phyloP scores from a whole-genome alignment of 805 yeast species.

The Metschnikowia lochheadii region DNA sequence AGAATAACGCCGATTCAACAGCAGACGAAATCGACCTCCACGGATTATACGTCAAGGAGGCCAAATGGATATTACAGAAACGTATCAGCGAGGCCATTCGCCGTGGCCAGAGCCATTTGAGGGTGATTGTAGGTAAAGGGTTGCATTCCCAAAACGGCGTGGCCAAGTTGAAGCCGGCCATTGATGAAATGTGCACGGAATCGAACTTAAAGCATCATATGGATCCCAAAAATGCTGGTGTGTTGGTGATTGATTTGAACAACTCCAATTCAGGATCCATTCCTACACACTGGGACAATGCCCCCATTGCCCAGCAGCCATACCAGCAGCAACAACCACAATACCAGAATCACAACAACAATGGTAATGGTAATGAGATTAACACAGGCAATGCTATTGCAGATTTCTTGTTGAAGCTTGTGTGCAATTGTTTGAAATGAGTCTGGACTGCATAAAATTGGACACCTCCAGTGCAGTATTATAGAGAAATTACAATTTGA shows the following conservation, averaged over 20 bases:
- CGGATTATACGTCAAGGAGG: conserved; percentile 88
- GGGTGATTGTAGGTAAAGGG: conserved; percentile 93
- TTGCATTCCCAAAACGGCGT: conserved; percentile 75
- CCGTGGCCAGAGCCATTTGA: conserved; percentile 55
- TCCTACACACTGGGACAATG: conserved; percentile 30
- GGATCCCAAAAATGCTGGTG: conserved; percentile 76
- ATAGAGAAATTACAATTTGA: too few species aligned
- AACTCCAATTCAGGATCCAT: conserved; percentile 24
- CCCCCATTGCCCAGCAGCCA: conserved; percentile 19
- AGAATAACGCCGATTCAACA: conserved; percentile 83
- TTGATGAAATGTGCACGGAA: conserved; percentile 70
- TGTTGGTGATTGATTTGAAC: conserved; percentile 60
- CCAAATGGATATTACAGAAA: conserved; percentile 67
- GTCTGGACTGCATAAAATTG: background rate
- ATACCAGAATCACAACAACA: conserved; percentile 20
- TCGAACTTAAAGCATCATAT: conserved; percentile 56
- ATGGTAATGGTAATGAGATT: conserved; percentile 6
- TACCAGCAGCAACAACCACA: conserved; percentile 20
- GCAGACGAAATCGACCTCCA: conserved; percentile 88
- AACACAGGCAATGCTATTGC: conserved; percentile 27
- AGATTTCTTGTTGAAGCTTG: conserved; percentile 26
- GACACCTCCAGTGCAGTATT: background rate
- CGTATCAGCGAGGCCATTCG: conserved; percentile 66
- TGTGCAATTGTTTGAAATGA: conserved; percentile 29
- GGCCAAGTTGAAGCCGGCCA: conserved; percentile 87